phyloP scores from a whole-genome alignment of 495 filamentous ascomycete genomes.

The Hamigera avellanea region DNA sequence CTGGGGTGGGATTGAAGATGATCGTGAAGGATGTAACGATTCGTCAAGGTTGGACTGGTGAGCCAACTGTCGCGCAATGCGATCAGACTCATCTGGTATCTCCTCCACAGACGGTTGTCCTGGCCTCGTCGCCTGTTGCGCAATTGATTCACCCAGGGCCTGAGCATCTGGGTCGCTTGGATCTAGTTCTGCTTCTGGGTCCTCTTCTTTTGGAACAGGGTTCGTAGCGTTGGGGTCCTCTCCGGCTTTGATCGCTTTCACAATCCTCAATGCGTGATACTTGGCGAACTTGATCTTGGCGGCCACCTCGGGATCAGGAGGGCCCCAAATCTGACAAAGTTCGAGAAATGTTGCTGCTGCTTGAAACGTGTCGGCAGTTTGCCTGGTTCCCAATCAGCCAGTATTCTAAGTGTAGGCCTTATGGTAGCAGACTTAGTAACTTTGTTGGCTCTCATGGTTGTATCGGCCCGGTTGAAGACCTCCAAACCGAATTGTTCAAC shows the following conservation, averaged over 20 bases:
- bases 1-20: constrained; percentile 28
- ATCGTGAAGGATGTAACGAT: constrained; percentile 39
- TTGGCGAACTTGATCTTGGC: constrained; percentile 93
- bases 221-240: constrained; percentile 90
- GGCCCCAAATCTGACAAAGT: constrained; percentile 70
- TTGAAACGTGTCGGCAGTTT: constrained; percentile 88
- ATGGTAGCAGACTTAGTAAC: constrained; percentile 57
- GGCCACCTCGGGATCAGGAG: constrained; percentile 60
- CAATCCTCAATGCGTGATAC: constrained; percentile 85
- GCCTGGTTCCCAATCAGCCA: constrained; percentile 31
- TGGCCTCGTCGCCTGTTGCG: constrained; percentile 25
- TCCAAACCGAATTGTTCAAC: constrained; percentile 88
- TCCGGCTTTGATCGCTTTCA: constrained; percentile 80
- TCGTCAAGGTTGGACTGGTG: constrained; percentile 32
- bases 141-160: constrained; percentile 28
- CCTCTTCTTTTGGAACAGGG: constrained; percentile 43
- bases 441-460: constrained; percentile 69
- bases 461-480: constrained; percentile 74
- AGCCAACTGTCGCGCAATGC: constrained; percentile 21
- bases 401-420: neutral
- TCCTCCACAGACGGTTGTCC: constrained; percentile 49
- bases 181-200: constrained; percentile 39
- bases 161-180: constrained; percentile 53
- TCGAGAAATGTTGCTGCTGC: constrained; percentile 90
- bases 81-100: constrained; percentile 35